These are phyloP conservation scores for Trichoderma erinaceum DNA, from an alignment of 495 filamentous ascomycete genomes.

Conservation along the genomic window DNA sequence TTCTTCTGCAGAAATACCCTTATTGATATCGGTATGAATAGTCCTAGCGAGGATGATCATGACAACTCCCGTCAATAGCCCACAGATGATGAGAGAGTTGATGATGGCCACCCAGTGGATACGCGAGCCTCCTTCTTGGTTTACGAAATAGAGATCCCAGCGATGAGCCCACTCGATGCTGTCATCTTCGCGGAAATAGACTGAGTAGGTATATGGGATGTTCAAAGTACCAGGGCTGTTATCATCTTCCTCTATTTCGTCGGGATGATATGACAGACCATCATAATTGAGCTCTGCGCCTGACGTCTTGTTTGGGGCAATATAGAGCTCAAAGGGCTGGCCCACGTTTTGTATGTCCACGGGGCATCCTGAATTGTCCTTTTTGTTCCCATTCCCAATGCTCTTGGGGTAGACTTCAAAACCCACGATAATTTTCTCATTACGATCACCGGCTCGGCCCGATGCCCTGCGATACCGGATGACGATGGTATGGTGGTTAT, in stretches of 20 bases:
- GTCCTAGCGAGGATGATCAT: conserved; percentile 82
- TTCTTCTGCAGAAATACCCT: conserved; percentile 60
- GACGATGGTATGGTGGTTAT: conserved; percentile 88
- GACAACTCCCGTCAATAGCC: conserved; percentile 74
- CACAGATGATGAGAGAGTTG: conserved; percentile 83
- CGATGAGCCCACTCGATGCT: conserved; percentile 78
- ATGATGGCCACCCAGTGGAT: conserved; percentile 92
- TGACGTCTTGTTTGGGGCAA: conserved; percentile 52
- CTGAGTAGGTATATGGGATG: conserved; percentile 86
- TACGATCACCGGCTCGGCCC: conserved; percentile 57
- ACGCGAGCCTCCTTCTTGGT: conserved; percentile 76
- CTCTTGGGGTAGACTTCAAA: conserved; percentile 94
- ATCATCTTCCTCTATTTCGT: conserved; percentile 43
- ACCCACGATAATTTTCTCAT: conserved; percentile 78
- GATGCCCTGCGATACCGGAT: conserved; percentile 76
- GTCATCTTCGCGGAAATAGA: conserved; percentile 84
- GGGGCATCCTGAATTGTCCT: conserved; percentile 57
- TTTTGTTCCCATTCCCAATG: conserved; percentile 56
- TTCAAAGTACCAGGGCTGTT: conserved; percentile 66
- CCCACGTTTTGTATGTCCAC: conserved; percentile 55
- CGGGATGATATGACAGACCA: conserved; percentile 52
- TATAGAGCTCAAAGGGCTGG: conserved; percentile 60
- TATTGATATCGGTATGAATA: conserved; percentile 73
- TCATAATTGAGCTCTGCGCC: conserved; percentile 51
- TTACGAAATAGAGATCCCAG: conserved; percentile 92